Percentiles rank a stretch among this genome's conserved stretches.
These are phyloP conservation scores for Pholiota molesta DNA, from an alignment of 768 basidiomycete species.

Conservation along the genomic window DNA sequence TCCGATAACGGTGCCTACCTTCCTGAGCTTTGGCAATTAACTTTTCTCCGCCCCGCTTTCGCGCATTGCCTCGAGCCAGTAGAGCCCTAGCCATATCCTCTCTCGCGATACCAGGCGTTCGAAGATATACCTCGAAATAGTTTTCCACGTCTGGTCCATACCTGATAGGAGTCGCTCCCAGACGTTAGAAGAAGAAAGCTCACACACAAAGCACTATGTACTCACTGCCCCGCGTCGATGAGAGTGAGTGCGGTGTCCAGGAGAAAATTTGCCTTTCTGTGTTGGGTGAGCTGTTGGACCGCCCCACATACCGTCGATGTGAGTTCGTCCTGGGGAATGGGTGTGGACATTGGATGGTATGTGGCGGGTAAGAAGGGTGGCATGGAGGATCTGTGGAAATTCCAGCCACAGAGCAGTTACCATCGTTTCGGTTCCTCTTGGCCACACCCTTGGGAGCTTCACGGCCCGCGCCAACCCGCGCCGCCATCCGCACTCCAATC, in stretches of 20 bases:
- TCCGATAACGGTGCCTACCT: conserved; percentile 39
- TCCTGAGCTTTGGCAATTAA: conserved; percentile 61
- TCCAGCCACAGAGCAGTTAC: conserved; percentile 20
- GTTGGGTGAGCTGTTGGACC: conserved; percentile 44
- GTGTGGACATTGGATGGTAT: conserved; percentile 24
- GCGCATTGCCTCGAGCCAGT: conserved; percentile 60
- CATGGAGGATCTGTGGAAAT: conserved; percentile 17
- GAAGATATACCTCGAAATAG: conserved; percentile 66
- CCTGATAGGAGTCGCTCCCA: conserved; percentile 32
- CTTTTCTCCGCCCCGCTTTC: conserved; percentile 56
- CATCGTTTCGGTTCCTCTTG: conserved; percentile 28
- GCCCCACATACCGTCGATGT: conserved; percentile 52
- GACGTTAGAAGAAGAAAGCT: conserved; percentile 1
- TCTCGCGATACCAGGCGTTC: conserved; percentile 57
- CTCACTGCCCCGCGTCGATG: conserved; percentile 54
- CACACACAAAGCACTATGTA: conserved; percentile 11
- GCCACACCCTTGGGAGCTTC: conserved; percentile 2
- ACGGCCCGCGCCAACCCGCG: not conserved
- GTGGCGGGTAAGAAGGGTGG: conserved; percentile 15
- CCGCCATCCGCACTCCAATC: too few relatives aligned
- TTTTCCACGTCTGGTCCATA: conserved; percentile 67
- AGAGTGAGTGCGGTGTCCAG: conserved; percentile 51
- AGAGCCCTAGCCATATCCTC: conserved; percentile 56
- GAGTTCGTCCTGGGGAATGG: conserved; percentile 48
- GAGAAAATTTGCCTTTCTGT: conserved; percentile 52